These are phyloP conservation scores for Phylloporus arenicola DNA, from an alignment of 768 basidiomycete species.

Conservation along the genomic window DNA sequence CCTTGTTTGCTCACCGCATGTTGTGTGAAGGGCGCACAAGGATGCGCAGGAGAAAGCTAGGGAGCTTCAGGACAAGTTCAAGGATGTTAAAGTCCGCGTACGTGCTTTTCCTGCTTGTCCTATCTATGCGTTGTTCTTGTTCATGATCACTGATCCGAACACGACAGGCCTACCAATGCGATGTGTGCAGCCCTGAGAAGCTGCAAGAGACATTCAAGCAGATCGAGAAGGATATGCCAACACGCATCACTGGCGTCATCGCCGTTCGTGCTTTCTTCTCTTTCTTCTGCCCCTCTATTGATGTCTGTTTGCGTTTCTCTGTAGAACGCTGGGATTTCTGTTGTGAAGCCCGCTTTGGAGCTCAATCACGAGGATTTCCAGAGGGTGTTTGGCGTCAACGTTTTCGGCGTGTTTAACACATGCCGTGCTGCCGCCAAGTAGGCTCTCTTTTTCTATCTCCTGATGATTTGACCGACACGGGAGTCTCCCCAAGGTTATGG, in stretches of 20 bases:
- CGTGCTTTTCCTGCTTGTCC: not conserved
- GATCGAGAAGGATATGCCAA: conserved; percentile 43
- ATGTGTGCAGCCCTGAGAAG: conserved; percentile 45
- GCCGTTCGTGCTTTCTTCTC: conserved; percentile 35
- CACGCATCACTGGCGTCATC: conserved; percentile 47
- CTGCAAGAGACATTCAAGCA: conserved; percentile 41
- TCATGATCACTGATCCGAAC: too few relatives aligned
- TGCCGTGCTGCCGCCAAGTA: conserved; percentile 54
- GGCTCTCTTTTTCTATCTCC: conserved; percentile 1
- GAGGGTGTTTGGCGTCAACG: conserved; percentile 52
- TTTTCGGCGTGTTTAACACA: conserved; percentile 62
- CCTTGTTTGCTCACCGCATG: not conserved
- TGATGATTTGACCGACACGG: rapidly evolving
- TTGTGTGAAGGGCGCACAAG: conserved; percentile 36
- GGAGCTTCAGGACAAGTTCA: conserved; percentile 43
- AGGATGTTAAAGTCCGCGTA: conserved; percentile 37
- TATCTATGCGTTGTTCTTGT: not conserved
- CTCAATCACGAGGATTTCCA: conserved; percentile 51
- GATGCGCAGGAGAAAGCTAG: conserved; percentile 46
- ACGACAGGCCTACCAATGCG: conserved; percentile 55
- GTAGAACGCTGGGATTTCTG: conserved; percentile 59
- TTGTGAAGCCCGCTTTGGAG: conserved; percentile 57
- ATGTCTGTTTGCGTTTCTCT: not conserved
- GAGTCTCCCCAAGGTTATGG: conserved; percentile 41
- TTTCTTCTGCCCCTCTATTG: not conserved